Base-by-base conservation (phyloP, 306 rosid genomes). In the Dalbergia cochinchinensis region DNA sequence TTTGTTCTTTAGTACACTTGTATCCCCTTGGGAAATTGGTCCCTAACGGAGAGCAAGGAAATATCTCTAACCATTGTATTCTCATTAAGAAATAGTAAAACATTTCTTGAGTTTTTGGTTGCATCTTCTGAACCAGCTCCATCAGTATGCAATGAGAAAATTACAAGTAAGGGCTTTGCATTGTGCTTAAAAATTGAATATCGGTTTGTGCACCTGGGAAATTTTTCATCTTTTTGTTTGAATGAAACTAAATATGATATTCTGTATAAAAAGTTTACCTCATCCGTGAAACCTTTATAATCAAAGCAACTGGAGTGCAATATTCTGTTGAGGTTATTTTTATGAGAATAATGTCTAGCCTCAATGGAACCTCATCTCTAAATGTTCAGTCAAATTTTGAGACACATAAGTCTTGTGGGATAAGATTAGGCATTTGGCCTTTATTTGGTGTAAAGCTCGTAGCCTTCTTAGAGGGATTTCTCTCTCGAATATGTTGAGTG, bases 161-260 rank as follows among this genome's bases (percentile, higher is more conserved):
- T 72, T 47, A 26, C 74, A 60, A 8, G 59, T 65, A n/a, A 26
- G 73, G 60, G 41, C 80, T 65, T 66, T 34, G 80, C 80, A 53
- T 53, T 53, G 37, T n/a, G 15, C 35, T 13, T 37, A 63, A 13
- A 20, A 51, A 65, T 18, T 64, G 19, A 47, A 62, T 11, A 61
- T n/a, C 15, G 37, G 47, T 51, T 71, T 74, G 33, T 45, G 47
- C 61, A 62, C 45, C 44, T 11, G 41, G 61, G 35, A 42, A 73
- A 5, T 54, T 64, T 70, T 22, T 70, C 31, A 8, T 64, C 48
- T 37, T 1, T 15, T 64, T 15, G 14, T 35, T 50, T 70, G 7
- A 15, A 8, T 37, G 26, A 70, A 70, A 33, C 22, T 51, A 15
- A 15, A 70, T 26, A 69, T 26, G 53, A n/a, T 18, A 34, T 11